A percentile compares a stretch with the other conserved stretches of the same genome.
Conservation (phyloP, 805 yeast species). For the Cyberlindnera samutprakarnensis region DNA sequence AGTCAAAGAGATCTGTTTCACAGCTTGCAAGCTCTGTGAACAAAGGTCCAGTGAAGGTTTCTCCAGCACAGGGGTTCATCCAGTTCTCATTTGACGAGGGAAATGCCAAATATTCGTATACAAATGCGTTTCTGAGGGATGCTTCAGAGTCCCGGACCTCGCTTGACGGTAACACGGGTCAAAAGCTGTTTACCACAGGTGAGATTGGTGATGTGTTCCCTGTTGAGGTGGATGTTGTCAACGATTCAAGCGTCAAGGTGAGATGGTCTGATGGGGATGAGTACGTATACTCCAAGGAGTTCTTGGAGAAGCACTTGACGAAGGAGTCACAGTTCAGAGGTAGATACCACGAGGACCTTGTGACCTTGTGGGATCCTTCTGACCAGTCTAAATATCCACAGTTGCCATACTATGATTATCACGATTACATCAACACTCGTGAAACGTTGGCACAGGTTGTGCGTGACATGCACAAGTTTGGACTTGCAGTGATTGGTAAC, state of each 20-base stretch:
- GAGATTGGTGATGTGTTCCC: constrained; percentile 31
- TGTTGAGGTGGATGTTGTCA: constrained; percentile 25
- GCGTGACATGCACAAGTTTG: constrained; percentile 42
- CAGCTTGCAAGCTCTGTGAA: constrained; percentile 1
- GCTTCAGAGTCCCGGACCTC: constrained; percentile 43
- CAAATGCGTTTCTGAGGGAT: constrained; percentile 57
- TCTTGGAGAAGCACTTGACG: constrained; percentile 38
- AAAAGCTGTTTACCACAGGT: constrained; percentile 60
- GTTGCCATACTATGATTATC: constrained; percentile 5
- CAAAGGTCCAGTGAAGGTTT: constrained; percentile 1
- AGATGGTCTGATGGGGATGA: constrained; percentile 41
- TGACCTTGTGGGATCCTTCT: constrained; percentile 40
- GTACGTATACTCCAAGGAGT: constrained; percentile 35
- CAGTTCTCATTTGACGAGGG: constrained; percentile 7
- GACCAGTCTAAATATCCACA: constrained; percentile 13
- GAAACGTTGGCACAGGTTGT: constrained; percentile 29
- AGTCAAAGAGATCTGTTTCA: too few relatives aligned
- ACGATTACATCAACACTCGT: constrained; percentile 11
- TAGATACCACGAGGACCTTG: constrained; percentile 28
- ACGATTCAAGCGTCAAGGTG: constrained; percentile 31
- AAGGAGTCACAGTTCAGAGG: constrained; percentile 22
- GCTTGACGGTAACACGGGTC: constrained; percentile 48
- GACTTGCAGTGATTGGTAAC: constrained; percentile 46
- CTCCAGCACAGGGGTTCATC: constrained; percentile 5
- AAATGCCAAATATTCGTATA: too few relatives aligned